phyloP scores from a whole-genome alignment of 108 stramenopile species.

The Stephanodiscus triporus region DNA sequence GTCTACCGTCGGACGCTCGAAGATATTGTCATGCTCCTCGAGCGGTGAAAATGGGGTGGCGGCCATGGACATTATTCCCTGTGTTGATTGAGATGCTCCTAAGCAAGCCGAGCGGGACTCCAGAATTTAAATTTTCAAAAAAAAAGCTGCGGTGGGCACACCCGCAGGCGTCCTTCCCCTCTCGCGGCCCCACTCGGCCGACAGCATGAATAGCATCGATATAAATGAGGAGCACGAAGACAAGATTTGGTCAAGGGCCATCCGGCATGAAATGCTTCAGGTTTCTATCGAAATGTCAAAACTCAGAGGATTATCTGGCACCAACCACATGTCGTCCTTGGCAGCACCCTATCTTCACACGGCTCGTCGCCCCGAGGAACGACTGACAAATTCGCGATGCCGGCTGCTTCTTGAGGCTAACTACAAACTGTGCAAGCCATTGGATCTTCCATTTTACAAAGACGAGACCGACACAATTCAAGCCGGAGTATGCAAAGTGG shows the following conservation, averaged over 20 bases:
- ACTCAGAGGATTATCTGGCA: background rate
- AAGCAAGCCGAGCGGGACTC: constrained; percentile 63
- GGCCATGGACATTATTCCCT: constrained; percentile 80
- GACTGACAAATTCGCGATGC: constrained; percentile 4
- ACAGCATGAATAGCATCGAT: background rate
- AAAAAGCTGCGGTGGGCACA: no score
- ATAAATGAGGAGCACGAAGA: background rate
- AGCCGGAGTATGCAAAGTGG: background rate
- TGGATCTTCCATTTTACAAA: constrained; percentile 19
- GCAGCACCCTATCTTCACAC: constrained; percentile 23
- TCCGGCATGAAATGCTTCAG: constrained; percentile 11
- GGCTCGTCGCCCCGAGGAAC: constrained; percentile 3
- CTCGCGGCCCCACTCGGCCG: no score
- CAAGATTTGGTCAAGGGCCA: background rate
- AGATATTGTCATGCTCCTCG: constrained; percentile 20
- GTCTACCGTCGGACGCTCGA: constrained; percentile 4
- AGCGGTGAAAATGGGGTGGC: constrained; percentile 60
- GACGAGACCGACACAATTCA: background rate
- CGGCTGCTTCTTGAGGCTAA: constrained; percentile 16
- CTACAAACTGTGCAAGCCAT: constrained; percentile 7
- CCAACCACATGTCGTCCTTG: background rate
- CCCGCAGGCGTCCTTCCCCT: no score
- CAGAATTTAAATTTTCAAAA: constrained; percentile 12
- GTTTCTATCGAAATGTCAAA: constrained; percentile 1
- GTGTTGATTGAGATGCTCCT: constrained; percentile 77